Base-by-base conservation (phyloP, 441 rosid genomes). In the Erysimum pusillum region DNA sequence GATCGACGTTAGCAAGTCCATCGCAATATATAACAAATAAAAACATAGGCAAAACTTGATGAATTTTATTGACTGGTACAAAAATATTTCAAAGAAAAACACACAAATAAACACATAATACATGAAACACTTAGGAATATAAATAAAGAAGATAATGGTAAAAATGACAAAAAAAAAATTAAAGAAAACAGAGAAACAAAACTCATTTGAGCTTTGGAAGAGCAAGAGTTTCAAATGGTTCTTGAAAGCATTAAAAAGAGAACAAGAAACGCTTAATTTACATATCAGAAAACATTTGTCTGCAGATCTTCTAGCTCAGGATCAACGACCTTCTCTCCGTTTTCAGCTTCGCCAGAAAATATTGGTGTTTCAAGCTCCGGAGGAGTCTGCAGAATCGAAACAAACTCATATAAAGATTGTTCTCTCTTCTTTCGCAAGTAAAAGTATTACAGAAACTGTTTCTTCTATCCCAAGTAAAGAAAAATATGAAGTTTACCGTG, bases 291-390 rank as follows among this genome's bases (percentile, higher is more conserved):
- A 75, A 94, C 81, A 76, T 91, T 95, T 13, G 84, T 81, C 63
- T 91, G 97, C 60, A 94, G 77, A 81, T 91, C 99, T 53, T 86
- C 86, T 8, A 92, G 80, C 75, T 74, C 89, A 76, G 92, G 94
- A 81, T 88, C 89, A 72, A 85, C 71, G 42, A 69, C 48, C 78
- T 79, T 81, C n/a, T 78, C 87, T 81, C 69, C 88, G 56, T 84
- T 85, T 31, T 84, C 91, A 31, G 75, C 80, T 73, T 87, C 84
- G 2, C 71, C 58, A 5, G 80, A 76, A 15, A 83, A 76, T 61
- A 88, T 61, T 20, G 97, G 89, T 54, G 85, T 86, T 5, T 92
- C 94, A 13, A 95, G 98, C 84, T 80, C 83, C 17, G 99, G 99
- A 62, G 94, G 92, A 48, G 82, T 81, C 99, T 95, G 85, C 15